Conservation (phyloP, 352 stramenopile genomes). For the Chrysophaeum taylorii region DNA sequence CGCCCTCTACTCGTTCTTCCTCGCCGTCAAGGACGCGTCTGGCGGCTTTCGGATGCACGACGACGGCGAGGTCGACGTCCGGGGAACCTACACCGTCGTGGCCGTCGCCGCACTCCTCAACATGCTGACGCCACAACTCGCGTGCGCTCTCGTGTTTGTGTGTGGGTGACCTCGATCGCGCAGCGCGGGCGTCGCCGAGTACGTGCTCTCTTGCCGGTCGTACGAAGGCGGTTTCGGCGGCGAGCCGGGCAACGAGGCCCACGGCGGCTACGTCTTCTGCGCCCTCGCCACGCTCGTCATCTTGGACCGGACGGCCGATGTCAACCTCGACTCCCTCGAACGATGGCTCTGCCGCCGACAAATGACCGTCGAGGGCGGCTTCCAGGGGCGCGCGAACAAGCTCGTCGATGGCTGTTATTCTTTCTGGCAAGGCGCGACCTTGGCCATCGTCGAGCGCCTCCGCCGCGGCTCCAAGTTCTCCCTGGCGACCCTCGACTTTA, state of each 20-base stretch:
- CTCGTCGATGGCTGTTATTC: conserved; percentile 98
- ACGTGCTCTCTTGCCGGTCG: conserved; percentile 75
- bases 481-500: background rate
- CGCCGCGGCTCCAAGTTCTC: background rate
- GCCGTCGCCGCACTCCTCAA: conserved; percentile 79
- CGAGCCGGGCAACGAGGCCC: conserved; percentile 73
- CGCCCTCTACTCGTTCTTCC: conserved; percentile 68
- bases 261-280: conserved; percentile 96
- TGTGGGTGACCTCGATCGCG: conserved; percentile 19
- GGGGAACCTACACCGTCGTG: conserved; percentile 92
- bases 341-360: conserved; percentile 81
- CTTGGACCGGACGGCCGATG: conserved; percentile 43
- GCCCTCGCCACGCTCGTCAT: conserved; percentile 82
- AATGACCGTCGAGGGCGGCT: conserved; percentile 71
- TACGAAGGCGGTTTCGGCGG: conserved; percentile 82
- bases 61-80: conserved; percentile 87
- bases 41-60: conserved; percentile 92
- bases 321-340: conserved; percentile 45
- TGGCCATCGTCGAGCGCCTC: conserved; percentile 52
- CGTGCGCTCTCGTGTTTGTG: background rate
- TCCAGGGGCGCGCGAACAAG: conserved; percentile 92
- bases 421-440: conserved; percentile 91
- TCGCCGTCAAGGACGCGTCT: conserved; percentile 64
- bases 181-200: conserved; percentile 34
- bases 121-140: conserved; percentile 74